Percentiles rank a stretch among this genome's conserved stretches.
phyloP scores from a whole-genome alignment of 345 rosid genomes.

The Euphorbia tirucalli region DNA sequence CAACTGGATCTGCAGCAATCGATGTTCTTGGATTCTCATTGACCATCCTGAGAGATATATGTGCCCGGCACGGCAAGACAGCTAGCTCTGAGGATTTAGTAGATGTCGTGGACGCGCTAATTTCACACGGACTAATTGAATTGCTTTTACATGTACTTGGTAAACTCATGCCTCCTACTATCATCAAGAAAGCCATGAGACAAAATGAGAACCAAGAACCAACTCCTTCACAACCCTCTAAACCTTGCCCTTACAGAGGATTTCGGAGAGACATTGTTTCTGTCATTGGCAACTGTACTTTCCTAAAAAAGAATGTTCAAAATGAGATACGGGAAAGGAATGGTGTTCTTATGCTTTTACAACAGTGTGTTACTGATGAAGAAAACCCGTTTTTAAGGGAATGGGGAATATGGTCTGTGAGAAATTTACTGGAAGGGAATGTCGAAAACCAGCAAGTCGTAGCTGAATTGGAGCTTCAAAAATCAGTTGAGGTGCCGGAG shows the following conservation, averaged over 20 bases:
- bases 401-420: constrained; percentile 77
- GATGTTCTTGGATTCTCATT: constrained; percentile 71
- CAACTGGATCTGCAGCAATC: constrained; percentile 30
- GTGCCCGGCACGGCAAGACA: constrained; percentile 41
- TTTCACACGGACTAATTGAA: constrained; percentile 51
- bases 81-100: constrained; percentile 27
- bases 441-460: constrained; percentile 56
- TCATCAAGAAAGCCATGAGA: constrained; percentile 51
- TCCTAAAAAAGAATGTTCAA: constrained; percentile 58
- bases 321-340: constrained; percentile 63
- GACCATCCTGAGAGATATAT: constrained; percentile 51
- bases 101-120: constrained; percentile 38
- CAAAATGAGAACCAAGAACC: constrained; percentile 32
- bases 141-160: constrained; percentile 47
- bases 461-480: constrained; percentile 70
- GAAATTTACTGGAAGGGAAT: constrained; percentile 75
- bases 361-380: constrained; percentile 71
- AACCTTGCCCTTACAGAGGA: constrained; percentile 65
- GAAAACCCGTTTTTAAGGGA: constrained; percentile 76
- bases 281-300: constrained; percentile 69
- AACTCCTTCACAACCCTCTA: constrained; percentile 17
- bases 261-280: constrained; percentile 77
- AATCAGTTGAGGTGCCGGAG: constrained; percentile 64
- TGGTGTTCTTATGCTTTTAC: constrained; percentile 56
- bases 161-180: constrained; percentile 64